phyloP scores from a whole-genome alignment of 108 stramenopile genomes.

The Phaeodactylum tricornutum region DNA sequence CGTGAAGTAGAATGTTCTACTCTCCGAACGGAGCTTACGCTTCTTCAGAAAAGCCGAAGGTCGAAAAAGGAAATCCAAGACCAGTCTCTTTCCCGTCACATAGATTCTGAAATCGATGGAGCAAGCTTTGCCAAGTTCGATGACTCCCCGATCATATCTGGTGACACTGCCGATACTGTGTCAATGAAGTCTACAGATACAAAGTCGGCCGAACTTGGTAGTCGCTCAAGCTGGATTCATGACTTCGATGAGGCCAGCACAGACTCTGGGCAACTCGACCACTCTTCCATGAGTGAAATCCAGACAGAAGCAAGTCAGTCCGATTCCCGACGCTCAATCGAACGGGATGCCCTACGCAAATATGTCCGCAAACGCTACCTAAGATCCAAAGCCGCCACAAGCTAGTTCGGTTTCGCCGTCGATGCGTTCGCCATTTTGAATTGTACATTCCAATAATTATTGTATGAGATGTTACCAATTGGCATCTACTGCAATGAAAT shows the following conservation, averaged over 20 bases:
- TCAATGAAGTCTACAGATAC: slow-evolving; percentile 14
- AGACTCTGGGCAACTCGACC: neutral
- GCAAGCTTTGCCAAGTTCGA: slow-evolving; percentile 9
- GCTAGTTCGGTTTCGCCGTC: too few relatives aligned
- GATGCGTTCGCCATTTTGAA: too few relatives aligned
- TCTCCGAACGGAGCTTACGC: slow-evolving; percentile 18
- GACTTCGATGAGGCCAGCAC: slow-evolving; percentile 9
- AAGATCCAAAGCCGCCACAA: too few relatives aligned
- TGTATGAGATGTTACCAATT: too few relatives aligned
- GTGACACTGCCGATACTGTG: slow-evolving; percentile 3
- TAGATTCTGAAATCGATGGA: neutral
- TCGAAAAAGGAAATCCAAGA: neutral
- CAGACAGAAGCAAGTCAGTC: neutral
- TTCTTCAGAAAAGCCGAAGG: neutral
- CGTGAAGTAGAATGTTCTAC: slow-evolving; percentile 25
- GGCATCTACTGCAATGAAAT: too few relatives aligned
- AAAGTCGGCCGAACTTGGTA: slow-evolving; percentile 8
- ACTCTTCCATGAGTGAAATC: neutral
- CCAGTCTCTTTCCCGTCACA: neutral
- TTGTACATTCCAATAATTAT: too few relatives aligned
- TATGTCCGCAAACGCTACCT: slow-evolving; percentile 41
- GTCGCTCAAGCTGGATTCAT: slow-evolving; percentile 1
- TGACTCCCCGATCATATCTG: slow-evolving; percentile 2
- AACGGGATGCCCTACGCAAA: slow-evolving; percentile 40
- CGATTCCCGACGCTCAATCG: slow-evolving; percentile 22